These are phyloP conservation scores for Dimargaris xerosporica DNA, from an alignment of 192 early-diverging fungal genomes.

Conservation along the genomic window DNA sequence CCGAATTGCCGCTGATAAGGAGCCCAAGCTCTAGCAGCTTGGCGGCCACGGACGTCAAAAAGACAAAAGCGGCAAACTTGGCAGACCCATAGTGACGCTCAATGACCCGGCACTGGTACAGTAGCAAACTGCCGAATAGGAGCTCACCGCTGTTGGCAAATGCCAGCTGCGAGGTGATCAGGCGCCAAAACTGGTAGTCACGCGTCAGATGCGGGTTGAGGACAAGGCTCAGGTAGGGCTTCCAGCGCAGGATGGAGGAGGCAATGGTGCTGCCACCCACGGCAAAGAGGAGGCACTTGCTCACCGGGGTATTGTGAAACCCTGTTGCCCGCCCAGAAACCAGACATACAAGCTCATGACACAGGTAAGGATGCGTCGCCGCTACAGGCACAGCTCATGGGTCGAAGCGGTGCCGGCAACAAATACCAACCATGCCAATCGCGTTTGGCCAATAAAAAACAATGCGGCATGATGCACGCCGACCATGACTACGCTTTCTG, in stretches of 20 bases:
- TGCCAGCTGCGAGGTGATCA: conserved; percentile 35
- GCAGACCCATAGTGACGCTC: conserved; percentile 44
- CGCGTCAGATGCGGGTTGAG: conserved; percentile 38
- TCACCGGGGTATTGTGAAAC: conserved; percentile 46
- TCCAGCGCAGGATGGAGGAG: conserved; percentile 30
- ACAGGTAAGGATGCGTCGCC: not conserved
- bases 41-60: conserved; percentile 26
- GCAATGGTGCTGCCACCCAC: conserved; percentile 32
- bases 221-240: conserved; percentile 35
- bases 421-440: not conserved
- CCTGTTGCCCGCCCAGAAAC: conserved; percentile 17
- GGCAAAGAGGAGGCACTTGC: conserved; percentile 33
- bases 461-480: not conserved
- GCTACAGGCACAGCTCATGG: not conserved
- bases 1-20: conserved; percentile 23
- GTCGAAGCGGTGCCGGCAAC: not conserved
- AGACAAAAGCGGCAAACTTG: conserved; percentile 43
- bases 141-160: conserved; percentile 40
- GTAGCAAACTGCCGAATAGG: conserved; percentile 37
- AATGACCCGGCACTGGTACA: conserved; percentile 40
- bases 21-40: conserved; percentile 38
- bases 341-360: not conserved
- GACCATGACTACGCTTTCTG: not conserved
- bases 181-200: conserved; percentile 50
- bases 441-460: not conserved